Conservation (phyloP, 495 filamentous ascomycete species). For the Tuber indicum region DNA sequence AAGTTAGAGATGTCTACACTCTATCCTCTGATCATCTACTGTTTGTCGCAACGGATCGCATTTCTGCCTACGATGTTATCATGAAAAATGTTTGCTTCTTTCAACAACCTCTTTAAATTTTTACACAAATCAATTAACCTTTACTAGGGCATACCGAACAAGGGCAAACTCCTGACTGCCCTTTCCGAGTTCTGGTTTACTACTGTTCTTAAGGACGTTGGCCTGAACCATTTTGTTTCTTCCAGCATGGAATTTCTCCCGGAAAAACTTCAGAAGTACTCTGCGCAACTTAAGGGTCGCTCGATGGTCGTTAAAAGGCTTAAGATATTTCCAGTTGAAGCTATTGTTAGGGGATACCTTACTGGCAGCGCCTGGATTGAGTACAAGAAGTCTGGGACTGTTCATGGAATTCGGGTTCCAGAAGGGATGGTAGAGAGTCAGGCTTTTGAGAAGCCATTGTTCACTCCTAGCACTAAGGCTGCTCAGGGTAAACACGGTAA, state of each 20-base stretch:
- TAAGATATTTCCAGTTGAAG: conserved; percentile 80
- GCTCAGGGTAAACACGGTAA: conserved; percentile 60
- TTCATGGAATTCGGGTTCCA: conserved; percentile 67
- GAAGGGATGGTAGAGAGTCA: conserved; percentile 65
- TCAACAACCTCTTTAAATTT: not conserved
- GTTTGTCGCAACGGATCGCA: conserved; percentile 84
- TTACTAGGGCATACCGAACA: conserved; percentile 66
- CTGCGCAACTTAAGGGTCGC: conserved; percentile 55
- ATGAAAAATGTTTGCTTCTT: conserved; percentile 62
- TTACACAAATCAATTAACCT: conserved; percentile 4
- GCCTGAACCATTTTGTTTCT: conserved; percentile 71
- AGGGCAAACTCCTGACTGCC: conserved; percentile 77
- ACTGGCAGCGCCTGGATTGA: conserved; percentile 89
- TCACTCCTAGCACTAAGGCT: conserved; percentile 88
- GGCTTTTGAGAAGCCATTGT: conserved; percentile 63
- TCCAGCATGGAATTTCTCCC: conserved; percentile 53
- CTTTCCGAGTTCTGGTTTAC: conserved; percentile 82
- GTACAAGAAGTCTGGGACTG: conserved; percentile 61
- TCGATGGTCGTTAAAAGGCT: conserved; percentile 77
- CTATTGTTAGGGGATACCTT: conserved; percentile 87
- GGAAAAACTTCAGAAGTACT: conserved; percentile 48
- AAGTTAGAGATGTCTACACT: conserved; percentile 77
- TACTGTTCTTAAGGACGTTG: conserved; percentile 53
- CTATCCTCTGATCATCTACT: conserved; percentile 69
- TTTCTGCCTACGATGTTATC: conserved; percentile 91